These are phyloP conservation scores for Capsicum rhomboideum DNA, from an alignment of 257 asterid genomes.

Conservation along the genomic window DNA sequence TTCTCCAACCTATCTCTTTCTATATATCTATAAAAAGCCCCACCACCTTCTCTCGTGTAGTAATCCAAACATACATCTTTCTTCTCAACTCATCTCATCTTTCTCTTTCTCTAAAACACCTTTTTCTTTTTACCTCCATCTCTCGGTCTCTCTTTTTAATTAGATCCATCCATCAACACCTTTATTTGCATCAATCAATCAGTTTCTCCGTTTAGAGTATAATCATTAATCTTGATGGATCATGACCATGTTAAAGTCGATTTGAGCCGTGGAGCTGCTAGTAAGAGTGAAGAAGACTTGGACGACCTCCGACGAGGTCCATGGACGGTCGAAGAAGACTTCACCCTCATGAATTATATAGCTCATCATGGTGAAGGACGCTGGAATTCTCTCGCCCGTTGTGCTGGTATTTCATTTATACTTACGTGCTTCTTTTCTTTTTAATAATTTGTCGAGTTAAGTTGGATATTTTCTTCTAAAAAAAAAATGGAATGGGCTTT, in stretches of 20 bases:
- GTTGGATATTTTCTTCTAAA: not conserved
- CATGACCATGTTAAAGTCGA: not conserved
- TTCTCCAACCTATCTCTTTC: not conserved
- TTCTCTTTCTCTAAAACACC: not conserved
- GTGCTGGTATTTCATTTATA: constrained; percentile 39
- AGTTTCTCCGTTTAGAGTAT: not conserved
- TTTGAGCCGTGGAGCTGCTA: not conserved
- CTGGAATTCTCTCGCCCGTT: constrained; percentile 79
- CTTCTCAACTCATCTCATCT: constrained; percentile 1
- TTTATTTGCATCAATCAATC: not conserved
- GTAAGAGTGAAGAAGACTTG: constrained; percentile 28
- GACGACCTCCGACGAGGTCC: constrained; percentile 23
- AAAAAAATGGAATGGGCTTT: not conserved
- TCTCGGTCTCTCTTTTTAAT: not conserved
- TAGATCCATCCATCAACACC: not conserved
- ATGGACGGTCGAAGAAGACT: constrained; percentile 50
- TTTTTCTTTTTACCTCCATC: not conserved
- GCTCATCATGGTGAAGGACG: constrained; percentile 89
- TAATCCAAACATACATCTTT: not conserved
- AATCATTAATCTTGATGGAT: constrained; percentile 20
- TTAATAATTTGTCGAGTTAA: too few relatives aligned
- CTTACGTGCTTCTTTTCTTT: too few relatives aligned
- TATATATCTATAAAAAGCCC: constrained; percentile 8
- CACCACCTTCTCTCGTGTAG: constrained; percentile 12
- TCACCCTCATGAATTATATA: constrained; percentile 57